Evolutionary conservation across 2,329 filamentous ascomycete genomes (phyloP), one percentile per base, ranked within the genome.

Genomic region (Metarhizium anisopliae): DNA sequence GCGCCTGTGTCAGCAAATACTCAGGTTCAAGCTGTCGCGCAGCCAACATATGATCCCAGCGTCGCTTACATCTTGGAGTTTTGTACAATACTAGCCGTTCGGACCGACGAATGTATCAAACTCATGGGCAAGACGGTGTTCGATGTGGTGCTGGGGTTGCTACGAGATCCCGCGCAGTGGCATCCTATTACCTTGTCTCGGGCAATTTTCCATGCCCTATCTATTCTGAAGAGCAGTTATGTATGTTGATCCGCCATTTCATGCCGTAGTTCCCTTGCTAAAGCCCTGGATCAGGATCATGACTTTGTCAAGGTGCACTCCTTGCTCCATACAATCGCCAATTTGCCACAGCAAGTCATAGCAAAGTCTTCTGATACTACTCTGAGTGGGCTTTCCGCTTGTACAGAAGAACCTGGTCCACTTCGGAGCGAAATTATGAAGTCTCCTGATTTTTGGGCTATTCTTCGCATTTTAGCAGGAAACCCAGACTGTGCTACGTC

Each of bases 361-460:
- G 84, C 87, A 54, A 88, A 87, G 68, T 87, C 89, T 16, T 87
- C 91, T 0, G 77, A 84, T 36, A 81, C 90, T 4, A 83, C 95
- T 1, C 76, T 96, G 18, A 86, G 88, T 63, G 93, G 93, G 0
- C 75, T 99, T 30, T 82, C 85, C 49, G 78, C 85, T 49, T 96
- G 92, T 64, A 89, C 96, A 61, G 84, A 87, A 53, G 83, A 87
- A 58, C 84, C 90, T 0, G 85, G 85, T 30, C 84, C 88, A 13
- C 75, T 99, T 32, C 85, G 90, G 56, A 96, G 89, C 62, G 93
- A 97, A 72, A 89, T 97, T 62, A 95, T 95, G 72, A 93, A 90
- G 14, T 97, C 93, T 18, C 94, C 94, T 0, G 94, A 99, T 67
- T 97, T 99, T 70, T 99, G 94, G 94, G 87, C 87, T 5, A 89